phyloP scores from a whole-genome alignment of 139 green algal genomes.

The Pseudopediastrum boryanum region DNA sequence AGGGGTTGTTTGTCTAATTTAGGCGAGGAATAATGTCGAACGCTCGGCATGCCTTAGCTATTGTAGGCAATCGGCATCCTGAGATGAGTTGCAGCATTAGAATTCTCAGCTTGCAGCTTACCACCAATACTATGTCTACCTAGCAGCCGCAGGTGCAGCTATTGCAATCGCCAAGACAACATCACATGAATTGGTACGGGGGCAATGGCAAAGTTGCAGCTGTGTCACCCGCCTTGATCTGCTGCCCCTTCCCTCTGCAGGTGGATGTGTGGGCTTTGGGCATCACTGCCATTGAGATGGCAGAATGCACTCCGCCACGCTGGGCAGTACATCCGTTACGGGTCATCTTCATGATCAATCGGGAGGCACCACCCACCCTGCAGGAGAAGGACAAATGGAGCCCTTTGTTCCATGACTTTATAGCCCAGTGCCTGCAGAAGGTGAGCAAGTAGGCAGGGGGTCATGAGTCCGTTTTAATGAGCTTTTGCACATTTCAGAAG shows the following conservation, averaged over 20 bases:
- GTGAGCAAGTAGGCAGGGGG: conserved; percentile 32
- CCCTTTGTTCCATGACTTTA: conserved; percentile 84
- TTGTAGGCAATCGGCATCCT: no score
- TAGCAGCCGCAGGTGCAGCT: no score
- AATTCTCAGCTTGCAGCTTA: no score
- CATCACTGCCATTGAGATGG: conserved; percentile 93
- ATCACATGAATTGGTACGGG: conserved; percentile 3
- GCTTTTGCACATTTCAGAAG: background rate
- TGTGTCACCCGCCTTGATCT: no score
- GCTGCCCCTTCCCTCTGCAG: conserved; percentile 40
- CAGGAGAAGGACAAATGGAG: conserved; percentile 68
- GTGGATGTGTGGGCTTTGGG: conserved; percentile 95
- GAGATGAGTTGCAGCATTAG: no score
- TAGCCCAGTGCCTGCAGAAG: conserved; percentile 85
- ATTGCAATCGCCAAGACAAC: no score
- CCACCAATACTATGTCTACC: no score
- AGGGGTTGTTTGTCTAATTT: no score
- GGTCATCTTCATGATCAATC: conserved; percentile 95
- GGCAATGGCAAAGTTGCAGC: background rate
- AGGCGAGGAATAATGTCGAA: no score
- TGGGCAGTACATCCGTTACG: conserved; percentile 91
- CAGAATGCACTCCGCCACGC: conserved; percentile 79
- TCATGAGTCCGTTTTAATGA: background rate
- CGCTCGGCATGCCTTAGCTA: no score
- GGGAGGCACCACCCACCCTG: conserved; percentile 79